Conservation (phyloP, 2,329 filamentous ascomycete species). For the Alternaria burnsii region DNA sequence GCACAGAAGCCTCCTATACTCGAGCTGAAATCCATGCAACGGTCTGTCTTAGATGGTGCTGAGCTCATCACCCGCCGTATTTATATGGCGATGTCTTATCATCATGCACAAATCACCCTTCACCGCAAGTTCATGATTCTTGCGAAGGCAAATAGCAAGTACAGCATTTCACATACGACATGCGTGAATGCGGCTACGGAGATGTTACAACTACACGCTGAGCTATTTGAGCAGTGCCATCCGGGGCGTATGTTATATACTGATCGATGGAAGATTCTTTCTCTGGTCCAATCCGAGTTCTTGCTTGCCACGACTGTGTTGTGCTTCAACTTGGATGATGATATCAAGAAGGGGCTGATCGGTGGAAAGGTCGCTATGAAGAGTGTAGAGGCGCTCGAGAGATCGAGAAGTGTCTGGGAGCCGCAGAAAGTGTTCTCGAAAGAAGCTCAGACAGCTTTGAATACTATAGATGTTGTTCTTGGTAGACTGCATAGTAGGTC, state of each 20-base stretch:
- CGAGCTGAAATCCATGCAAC: not conserved
- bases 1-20: not conserved
- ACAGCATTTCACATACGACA: not conserved
- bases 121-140: slow-evolving; percentile 1
- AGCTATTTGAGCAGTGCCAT: not conserved
- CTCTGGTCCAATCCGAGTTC: not conserved
- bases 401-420: not conserved
- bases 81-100: slow-evolving; percentile 1
- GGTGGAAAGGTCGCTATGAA: not conserved
- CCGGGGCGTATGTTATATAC: not conserved
- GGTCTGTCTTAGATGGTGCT: not conserved
- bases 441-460: not conserved
- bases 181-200: not conserved
- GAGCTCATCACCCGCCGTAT: slow-evolving; percentile 1
- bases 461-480: not conserved
- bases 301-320: not conserved
- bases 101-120: not conserved
- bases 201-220: not conserved
- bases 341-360: not conserved
- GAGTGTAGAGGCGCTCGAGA: not conserved
- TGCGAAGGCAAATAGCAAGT: not conserved
- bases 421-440: not conserved
- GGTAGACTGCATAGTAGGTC: not conserved
- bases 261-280: slow-evolving; percentile 3
- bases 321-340: not conserved